Conservation (phyloP, 2,329 filamentous ascomycete species). For the Curvularia eragrostidis region DNA sequence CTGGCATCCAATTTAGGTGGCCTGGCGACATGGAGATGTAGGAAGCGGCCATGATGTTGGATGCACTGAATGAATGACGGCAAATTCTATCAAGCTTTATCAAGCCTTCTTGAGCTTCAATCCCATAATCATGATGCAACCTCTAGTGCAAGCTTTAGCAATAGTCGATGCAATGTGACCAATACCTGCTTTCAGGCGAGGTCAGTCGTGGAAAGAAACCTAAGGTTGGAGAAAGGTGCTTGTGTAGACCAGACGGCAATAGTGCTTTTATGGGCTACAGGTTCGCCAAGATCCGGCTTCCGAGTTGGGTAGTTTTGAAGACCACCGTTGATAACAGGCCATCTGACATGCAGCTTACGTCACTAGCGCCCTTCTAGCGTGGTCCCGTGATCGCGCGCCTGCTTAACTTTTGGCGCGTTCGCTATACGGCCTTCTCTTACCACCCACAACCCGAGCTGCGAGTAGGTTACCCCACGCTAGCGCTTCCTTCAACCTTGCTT, state of each 20-base stretch:
- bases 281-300: slow-evolving; percentile 9
- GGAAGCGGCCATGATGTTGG: slow-evolving; percentile 36
- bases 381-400: slow-evolving; percentile 29
- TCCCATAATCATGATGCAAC: too few relatives aligned
- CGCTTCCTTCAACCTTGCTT: neutral
- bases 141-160: neutral
- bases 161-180: neutral
- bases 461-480: slow-evolving; percentile 25
- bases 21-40: slow-evolving; percentile 21
- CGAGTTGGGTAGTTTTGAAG: slow-evolving; percentile 1
- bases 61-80: slow-evolving; percentile 11
- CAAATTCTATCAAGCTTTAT: neutral
- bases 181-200: neutral
- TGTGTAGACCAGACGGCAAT: neutral
- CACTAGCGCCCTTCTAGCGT: slow-evolving; percentile 18
- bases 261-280: slow-evolving; percentile 7
- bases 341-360: slow-evolving; percentile 15
- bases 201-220: neutral
- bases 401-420: slow-evolving; percentile 19
- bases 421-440: slow-evolving; percentile 21
- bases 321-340: slow-evolving; percentile 5
- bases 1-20: slow-evolving; percentile 41
- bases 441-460: slow-evolving; percentile 38
- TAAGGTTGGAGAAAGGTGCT: neutral
- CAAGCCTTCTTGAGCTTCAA: neutral